phyloP scores from a whole-genome alignment of 1,139 yeast genomes.

The Hansenula anomala region DNA sequence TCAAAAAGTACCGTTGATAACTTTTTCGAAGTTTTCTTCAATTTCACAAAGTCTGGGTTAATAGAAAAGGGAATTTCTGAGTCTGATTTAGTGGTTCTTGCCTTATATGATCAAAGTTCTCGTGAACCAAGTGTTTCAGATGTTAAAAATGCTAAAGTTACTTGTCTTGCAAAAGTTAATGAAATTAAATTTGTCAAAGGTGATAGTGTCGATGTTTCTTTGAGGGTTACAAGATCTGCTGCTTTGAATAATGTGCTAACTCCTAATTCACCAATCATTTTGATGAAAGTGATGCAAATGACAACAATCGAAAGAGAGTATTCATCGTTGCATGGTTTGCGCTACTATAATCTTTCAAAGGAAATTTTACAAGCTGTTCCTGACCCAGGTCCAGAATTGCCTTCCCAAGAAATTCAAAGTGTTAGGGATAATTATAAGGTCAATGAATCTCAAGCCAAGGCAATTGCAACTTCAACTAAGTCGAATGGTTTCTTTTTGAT shows the following conservation, averaged over 20 bases:
- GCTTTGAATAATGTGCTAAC: conserved; percentile 43
- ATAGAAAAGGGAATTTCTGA: conserved; percentile 59
- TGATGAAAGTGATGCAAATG: conserved; percentile 78
- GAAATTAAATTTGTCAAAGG: conserved; percentile 63
- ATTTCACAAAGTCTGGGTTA: conserved; percentile 50
- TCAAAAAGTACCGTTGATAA: conserved; percentile 81
- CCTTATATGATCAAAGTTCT: conserved; percentile 31
- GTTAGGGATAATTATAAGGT: conserved; percentile 51
- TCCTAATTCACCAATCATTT: conserved; percentile 60
- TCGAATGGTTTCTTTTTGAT: conserved; percentile 80
- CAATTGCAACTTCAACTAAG: conserved; percentile 69
- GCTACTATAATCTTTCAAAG: conserved; percentile 68
- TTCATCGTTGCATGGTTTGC: conserved; percentile 75
- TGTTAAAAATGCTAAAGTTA: conserved; percentile 23
- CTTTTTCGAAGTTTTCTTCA: conserved; percentile 85
- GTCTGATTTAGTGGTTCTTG: conserved; percentile 71
- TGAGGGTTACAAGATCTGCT: conserved; percentile 52
- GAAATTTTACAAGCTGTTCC: conserved; percentile 68
- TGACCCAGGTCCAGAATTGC: conserved; percentile 33
- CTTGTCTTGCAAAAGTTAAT: conserved; percentile 74
- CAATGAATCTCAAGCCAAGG: conserved; percentile 86
- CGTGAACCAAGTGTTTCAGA: conserved; percentile 19
- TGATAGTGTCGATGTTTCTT: conserved; percentile 66
- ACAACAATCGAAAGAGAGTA: conserved; percentile 91
- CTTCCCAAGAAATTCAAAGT: conserved; percentile 32